Conservation (phyloP, 2,329 filamentous ascomycete species). For the Stenocarpella maydis region DNA sequence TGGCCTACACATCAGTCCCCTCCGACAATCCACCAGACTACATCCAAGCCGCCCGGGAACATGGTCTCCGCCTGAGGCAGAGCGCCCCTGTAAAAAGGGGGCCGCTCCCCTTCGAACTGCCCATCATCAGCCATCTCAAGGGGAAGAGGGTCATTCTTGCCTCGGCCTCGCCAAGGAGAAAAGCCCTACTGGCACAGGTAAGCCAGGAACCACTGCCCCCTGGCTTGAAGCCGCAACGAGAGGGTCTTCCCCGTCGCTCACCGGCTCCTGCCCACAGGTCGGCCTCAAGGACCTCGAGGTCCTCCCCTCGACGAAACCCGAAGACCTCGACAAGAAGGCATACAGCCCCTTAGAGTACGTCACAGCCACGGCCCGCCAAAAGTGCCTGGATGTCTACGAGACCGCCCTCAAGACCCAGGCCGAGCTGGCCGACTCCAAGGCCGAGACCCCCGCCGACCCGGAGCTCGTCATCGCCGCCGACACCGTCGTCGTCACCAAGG, state of each 20-base stretch:
- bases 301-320: conserved; percentile 81
- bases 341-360: conserved; percentile 92
- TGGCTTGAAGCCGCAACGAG: not conserved
- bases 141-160: conserved; percentile 87
- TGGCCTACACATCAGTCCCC: conserved; percentile 38
- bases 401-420: conserved; percentile 52
- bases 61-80: conserved; percentile 46
- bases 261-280: conserved; percentile 59
- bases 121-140: conserved; percentile 79
- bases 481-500: conserved; percentile 82
- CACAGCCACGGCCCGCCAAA: conserved; percentile 82
- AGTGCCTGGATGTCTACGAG: conserved; percentile 77
- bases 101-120: conserved; percentile 77
- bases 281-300: conserved; percentile 86
- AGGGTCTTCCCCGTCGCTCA: not conserved
- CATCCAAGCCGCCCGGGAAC: conserved; percentile 50
- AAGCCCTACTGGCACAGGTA: conserved; percentile 80
- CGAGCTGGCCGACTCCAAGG: conserved; percentile 44
- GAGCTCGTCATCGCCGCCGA: conserved; percentile 89
- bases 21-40: conserved; percentile 57
- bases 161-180: conserved; percentile 85
- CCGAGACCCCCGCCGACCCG: conserved; percentile 66
- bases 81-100: conserved; percentile 55
- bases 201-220: not conserved
- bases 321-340: conserved; percentile 80